phyloP scores from a whole-genome alignment of 1,139 yeast genomes.

The Pichia sp. region DNA sequence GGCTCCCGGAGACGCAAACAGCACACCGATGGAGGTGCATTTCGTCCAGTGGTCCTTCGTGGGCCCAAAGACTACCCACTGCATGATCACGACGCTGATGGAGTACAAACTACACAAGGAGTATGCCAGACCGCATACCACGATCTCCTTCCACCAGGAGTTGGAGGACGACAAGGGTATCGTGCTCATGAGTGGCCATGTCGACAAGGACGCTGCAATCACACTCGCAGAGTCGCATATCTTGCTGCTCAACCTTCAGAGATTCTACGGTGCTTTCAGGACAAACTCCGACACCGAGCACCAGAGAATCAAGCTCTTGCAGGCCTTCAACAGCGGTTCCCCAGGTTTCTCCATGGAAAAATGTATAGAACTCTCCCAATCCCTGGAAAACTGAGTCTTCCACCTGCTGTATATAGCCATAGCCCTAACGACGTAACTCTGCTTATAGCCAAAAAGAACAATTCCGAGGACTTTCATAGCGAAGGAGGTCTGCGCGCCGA shows the following conservation, averaged over 20 bases:
- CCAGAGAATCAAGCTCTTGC: constrained; percentile 53
- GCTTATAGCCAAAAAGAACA: not conserved
- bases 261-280: constrained; percentile 77
- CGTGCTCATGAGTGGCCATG: constrained; percentile 83
- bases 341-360: constrained; percentile 58
- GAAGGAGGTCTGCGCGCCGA: too few species aligned
- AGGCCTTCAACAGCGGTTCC: constrained; percentile 66
- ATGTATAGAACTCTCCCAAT: constrained; percentile 67
- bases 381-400: constrained; percentile 47
- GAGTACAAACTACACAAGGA: constrained; percentile 90
- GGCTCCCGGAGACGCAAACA: constrained; percentile 33
- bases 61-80: constrained; percentile 80
- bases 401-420: not conserved
- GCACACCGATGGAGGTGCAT: constrained; percentile 64
- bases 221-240: constrained; percentile 66
- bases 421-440: not conserved
- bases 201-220: constrained; percentile 67
- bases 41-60: constrained; percentile 93
- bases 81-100: constrained; percentile 85
- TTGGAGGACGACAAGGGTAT: constrained; percentile 56
- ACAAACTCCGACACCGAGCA: constrained; percentile 37
- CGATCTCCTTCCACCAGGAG: constrained; percentile 83
- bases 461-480: too few species aligned
- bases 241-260: constrained; percentile 72
- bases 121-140: constrained; percentile 92